Percentiles rank a stretch among this genome's conserved stretches.
These are phyloP conservation scores for Fraxinus cuspidata DNA, from an alignment of 257 asterid genomes.

Conservation along the genomic window DNA sequence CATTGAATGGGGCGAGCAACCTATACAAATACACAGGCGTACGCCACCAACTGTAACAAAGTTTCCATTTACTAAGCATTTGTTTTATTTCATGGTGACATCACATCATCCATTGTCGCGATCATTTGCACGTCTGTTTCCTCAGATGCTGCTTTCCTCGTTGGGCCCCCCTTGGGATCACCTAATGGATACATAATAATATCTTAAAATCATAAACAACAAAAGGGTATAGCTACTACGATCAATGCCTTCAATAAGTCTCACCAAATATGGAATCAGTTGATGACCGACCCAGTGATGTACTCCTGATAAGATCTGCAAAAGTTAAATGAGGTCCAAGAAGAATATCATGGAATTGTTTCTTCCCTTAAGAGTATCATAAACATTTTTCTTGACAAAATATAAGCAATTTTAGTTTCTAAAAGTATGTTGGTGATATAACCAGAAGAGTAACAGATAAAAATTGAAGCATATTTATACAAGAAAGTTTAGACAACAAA, in stretches of 20 bases:
- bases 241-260: conserved; percentile 18
- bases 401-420: background rate
- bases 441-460: too few relatives aligned
- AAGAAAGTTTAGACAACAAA: background rate
- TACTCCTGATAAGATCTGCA: conserved; percentile 55
- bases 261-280: conserved; percentile 61
- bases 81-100: conserved; percentile 50
- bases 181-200: conserved; percentile 31
- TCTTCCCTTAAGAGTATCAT: background rate
- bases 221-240: background rate
- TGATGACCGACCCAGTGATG: conserved; percentile 64
- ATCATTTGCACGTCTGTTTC: conserved; percentile 64
- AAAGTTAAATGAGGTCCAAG: background rate
- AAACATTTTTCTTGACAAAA: background rate
- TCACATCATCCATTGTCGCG: conserved; percentile 48
- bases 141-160: conserved; percentile 38
- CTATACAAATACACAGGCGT: conserved; percentile 73
- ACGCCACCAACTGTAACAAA: conserved; percentile 45
- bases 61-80: conserved; percentile 22
- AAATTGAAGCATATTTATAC: background rate
- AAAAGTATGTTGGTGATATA: too few relatives aligned
- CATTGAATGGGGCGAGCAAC: conserved; percentile 52
- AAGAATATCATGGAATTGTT: background rate
- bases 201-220: conserved; percentile 14
- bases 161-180: conserved; percentile 37